phyloP scores from a whole-genome alignment of 139 green algal species.

The Micractinium sp. region DNA sequence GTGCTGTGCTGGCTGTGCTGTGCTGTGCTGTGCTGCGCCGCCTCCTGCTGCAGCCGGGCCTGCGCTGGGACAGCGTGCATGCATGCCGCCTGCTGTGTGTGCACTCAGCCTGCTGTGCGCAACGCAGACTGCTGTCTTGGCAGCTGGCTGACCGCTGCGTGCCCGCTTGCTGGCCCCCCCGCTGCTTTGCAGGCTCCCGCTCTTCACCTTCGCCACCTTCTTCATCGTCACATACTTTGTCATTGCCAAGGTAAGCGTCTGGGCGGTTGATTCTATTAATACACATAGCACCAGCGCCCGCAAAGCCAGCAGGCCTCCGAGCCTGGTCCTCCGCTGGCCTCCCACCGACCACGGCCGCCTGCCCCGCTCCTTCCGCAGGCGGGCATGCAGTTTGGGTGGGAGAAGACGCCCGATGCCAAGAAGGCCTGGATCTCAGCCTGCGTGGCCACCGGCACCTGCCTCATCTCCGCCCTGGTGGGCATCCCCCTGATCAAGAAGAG shows the following conservation, averaged over 20 bases:
- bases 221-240: constrained; percentile 69
- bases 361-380: not conserved
- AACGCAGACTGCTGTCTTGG: not conserved
- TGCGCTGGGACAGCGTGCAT: too few species aligned
- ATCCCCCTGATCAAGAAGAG: constrained; percentile 28
- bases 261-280: too few species aligned
- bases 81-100: too few species aligned
- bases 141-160: not conserved
- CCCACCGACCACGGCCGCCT: too few species aligned
- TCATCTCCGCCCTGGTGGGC: not conserved
- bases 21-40: too few species aligned
- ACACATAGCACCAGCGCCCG: too few species aligned
- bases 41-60: too few species aligned
- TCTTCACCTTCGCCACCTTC: constrained; percentile 43
- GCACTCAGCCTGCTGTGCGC: too few species aligned
- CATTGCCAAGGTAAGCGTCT: constrained; percentile 58
- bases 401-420: constrained; percentile 20
- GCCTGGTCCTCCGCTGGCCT: too few species aligned
- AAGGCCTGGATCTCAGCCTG: constrained; percentile 39
- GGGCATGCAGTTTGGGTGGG: constrained; percentile 6
- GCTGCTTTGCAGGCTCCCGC: not conserved
- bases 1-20: not conserved
- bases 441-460: not conserved
- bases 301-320: too few species aligned
- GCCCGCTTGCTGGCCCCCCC: too few species aligned